phyloP scores from a whole-genome alignment of 441 rosid species.

The Erodium trifolium region DNA sequence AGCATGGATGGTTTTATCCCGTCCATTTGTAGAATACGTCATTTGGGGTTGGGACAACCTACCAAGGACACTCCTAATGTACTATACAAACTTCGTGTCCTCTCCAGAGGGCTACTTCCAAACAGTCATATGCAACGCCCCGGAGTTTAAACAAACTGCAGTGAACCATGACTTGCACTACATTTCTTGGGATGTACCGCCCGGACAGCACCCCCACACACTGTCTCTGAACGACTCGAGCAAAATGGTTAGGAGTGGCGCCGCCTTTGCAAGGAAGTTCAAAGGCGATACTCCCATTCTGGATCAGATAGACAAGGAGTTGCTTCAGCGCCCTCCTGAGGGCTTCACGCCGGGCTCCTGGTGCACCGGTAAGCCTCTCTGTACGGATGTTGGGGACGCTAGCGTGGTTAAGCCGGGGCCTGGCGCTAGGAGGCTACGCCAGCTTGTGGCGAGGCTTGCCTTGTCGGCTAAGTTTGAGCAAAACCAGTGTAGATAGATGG shows the following conservation, averaged over 20 bases:
- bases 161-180: slow-evolving; percentile 83
- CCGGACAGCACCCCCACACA: slow-evolving; percentile 77
- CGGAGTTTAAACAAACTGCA: slow-evolving; percentile 53
- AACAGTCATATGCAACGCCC: slow-evolving; percentile 87
- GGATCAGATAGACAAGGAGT: slow-evolving; percentile 54
- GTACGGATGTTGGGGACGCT: slow-evolving; percentile 54
- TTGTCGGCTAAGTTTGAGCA: slow-evolving; percentile 33
- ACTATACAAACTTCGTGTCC: slow-evolving; percentile 82
- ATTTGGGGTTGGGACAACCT: slow-evolving; percentile 98
- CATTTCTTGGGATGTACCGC: slow-evolving; percentile 89
- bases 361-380: slow-evolving; percentile 64
- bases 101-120: slow-evolving; percentile 97
- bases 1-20: slow-evolving; percentile 93
- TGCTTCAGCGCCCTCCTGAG: slow-evolving; percentile 47
- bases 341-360: slow-evolving; percentile 86
- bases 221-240: slow-evolving; percentile 54
- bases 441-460: slow-evolving; percentile 47
- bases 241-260: slow-evolving; percentile 60
- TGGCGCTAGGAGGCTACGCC: slow-evolving; percentile 60
- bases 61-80: slow-evolving; percentile 82
- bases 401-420: slow-evolving; percentile 56
- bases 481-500: slow-evolving; percentile 69
- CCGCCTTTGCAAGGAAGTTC: slow-evolving; percentile 84
- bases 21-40: slow-evolving; percentile 67
- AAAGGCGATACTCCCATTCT: slow-evolving; percentile 42